A percentile compares a stretch with the other conserved stretches of the same genome.
These are phyloP conservation scores for Entoloma clypeatum DNA, from an alignment of 1,284 basidiomycete species.

Conservation along the genomic window DNA sequence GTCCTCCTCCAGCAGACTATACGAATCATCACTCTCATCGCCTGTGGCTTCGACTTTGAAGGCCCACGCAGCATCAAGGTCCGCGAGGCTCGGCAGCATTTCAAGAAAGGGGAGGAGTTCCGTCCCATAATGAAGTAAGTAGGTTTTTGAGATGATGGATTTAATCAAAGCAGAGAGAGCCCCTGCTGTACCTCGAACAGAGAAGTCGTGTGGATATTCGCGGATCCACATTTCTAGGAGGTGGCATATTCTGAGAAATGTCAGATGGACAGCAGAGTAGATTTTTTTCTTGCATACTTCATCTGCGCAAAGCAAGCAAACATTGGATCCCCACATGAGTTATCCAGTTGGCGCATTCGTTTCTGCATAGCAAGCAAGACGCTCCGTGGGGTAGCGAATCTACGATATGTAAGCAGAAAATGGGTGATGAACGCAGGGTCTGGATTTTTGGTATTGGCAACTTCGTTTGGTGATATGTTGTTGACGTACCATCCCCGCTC, in stretches of 20 bases:
- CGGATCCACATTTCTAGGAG: constrained; percentile 72
- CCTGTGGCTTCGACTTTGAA: constrained; percentile 54
- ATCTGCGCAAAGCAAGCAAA: constrained; percentile 81
- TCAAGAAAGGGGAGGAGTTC: constrained; percentile 77
- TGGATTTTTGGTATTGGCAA: constrained; percentile 24
- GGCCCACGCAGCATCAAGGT: constrained; percentile 69
- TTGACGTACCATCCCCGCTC: constrained; percentile 69
- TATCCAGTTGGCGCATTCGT: constrained; percentile 71
- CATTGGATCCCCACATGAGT: constrained; percentile 71
- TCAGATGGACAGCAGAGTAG: background rate
- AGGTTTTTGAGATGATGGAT: constrained; percentile 71
- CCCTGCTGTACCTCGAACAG: constrained; percentile 64
- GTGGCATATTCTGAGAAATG: constrained; percentile 59
- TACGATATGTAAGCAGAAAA: constrained; percentile 76
- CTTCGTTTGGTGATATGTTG: too few species aligned
- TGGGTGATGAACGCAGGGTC: constrained; percentile 72
- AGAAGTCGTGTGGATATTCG: constrained; percentile 72
- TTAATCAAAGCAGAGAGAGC: constrained; percentile 72
- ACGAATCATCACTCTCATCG: constrained; percentile 59
- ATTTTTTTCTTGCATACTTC: constrained; percentile 44
- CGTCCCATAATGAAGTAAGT: constrained; percentile 76
- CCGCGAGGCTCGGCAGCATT: constrained; percentile 52
- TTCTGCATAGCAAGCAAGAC: constrained; percentile 82
- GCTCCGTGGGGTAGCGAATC: constrained; percentile 71
- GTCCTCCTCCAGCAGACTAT: constrained; percentile 50